A percentile compares a stretch with the other conserved stretches of the same genome.
Conservation (phyloP, 352 stramenopile genomes). For the Phytophthora pisi region DNA sequence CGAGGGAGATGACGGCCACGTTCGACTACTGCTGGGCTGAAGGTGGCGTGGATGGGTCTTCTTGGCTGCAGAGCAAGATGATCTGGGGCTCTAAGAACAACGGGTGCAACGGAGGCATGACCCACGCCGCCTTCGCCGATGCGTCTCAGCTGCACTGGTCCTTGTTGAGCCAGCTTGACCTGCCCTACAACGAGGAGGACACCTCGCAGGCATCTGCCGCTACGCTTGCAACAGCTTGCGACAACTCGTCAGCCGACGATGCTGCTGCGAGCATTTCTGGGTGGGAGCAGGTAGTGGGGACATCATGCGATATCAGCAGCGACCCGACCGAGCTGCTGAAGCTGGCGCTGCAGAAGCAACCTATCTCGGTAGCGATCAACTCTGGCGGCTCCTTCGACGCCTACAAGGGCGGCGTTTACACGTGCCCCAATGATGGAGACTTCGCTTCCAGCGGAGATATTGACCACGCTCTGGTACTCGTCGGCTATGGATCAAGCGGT, state of each 20-base stretch:
- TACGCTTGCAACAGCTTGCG: slow-evolving; percentile 44
- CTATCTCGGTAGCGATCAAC: slow-evolving; percentile 82
- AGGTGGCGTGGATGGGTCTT: slow-evolving; percentile 47
- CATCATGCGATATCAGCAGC: slow-evolving; percentile 55
- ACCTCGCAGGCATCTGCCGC: slow-evolving; percentile 28
- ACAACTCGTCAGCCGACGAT: slow-evolving; percentile 35
- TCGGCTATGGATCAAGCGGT: slow-evolving; percentile 63
- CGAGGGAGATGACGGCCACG: slow-evolving; percentile 62
- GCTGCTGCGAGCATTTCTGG: slow-evolving; percentile 69
- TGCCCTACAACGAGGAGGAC: slow-evolving; percentile 71
- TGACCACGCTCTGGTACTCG: slow-evolving; percentile 76
- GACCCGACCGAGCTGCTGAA: slow-evolving; percentile 69
- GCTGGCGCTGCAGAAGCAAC: slow-evolving; percentile 67
- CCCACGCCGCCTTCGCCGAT: slow-evolving; percentile 71
- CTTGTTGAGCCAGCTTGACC: slow-evolving; percentile 62
- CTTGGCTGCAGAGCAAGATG: slow-evolving; percentile 72
- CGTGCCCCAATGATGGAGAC: slow-evolving; percentile 72
- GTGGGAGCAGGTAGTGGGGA: slow-evolving; percentile 72
- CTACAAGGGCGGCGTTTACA: slow-evolving; percentile 81
- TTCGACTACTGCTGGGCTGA: slow-evolving; percentile 84
- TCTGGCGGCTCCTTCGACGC: slow-evolving; percentile 78
- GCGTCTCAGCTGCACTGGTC: slow-evolving; percentile 56
- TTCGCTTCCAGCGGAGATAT: slow-evolving; percentile 65
- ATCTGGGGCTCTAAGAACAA: slow-evolving; percentile 77
- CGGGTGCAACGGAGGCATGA: slow-evolving; percentile 77